Evolutionary conservation across 2,329 filamentous ascomycete genomes (phyloP).

Genomic region (Coniochaeta ligniaria): DNA sequence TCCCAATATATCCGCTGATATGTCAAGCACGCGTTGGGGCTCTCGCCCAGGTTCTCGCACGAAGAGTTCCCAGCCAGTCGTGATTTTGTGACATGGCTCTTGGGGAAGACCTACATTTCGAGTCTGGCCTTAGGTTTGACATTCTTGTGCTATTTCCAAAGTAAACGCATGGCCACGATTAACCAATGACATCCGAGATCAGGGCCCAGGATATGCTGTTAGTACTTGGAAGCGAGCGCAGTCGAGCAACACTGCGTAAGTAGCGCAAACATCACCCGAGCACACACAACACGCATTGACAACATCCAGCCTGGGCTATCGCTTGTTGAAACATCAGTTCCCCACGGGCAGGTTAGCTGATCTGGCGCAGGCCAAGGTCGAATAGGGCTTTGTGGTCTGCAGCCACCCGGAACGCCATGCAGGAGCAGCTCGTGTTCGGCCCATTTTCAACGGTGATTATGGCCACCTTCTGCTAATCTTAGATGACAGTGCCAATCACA

Average conservation of each 20-base stretch:
- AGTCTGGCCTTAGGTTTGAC: not conserved
- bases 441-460: not conserved
- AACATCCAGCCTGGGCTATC: not conserved
- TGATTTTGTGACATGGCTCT: not conserved
- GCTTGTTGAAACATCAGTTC: not conserved
- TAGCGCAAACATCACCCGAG: not conserved
- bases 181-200: not conserved
- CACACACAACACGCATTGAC: not conserved
- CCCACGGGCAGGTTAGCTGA: not conserved
- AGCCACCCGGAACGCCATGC: constrained; percentile 1
- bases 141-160: not conserved
- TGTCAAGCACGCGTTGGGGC: no score
- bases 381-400: not conserved
- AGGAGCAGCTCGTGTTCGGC: not conserved
- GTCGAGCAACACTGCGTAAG: not conserved
- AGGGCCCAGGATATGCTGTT: not conserved
- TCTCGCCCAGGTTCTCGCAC: no score
- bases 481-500: not conserved
- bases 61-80: not conserved
- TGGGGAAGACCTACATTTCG: not conserved
- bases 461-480: constrained; percentile 1
- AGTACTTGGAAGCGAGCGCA: not conserved
- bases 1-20: not conserved
- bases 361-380: not conserved
- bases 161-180: not conserved